Evolutionary conservation across 495 filamentous ascomycete species (phyloP).

Genomic region (Tuber borchii): DNA sequence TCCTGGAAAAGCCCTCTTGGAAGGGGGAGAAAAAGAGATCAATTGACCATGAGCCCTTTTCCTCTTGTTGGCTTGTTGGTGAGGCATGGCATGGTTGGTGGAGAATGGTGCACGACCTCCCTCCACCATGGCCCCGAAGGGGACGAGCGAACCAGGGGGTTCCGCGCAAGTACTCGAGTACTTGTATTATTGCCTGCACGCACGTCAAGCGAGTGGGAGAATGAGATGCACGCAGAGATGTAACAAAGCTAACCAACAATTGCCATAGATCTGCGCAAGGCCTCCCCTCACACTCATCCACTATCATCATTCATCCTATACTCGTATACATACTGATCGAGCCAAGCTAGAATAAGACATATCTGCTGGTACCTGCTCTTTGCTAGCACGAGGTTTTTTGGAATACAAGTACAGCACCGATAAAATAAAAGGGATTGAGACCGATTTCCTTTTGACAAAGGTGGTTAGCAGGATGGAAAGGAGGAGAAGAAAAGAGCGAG

Average conservation of each 20-base stretch:
- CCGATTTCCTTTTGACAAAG: background rate
- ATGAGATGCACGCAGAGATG: constrained; percentile 39
- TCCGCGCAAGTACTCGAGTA: constrained; percentile 1
- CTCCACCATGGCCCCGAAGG: constrained; percentile 26
- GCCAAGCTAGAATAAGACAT: constrained; percentile 8
- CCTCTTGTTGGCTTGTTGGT: constrained; percentile 34
- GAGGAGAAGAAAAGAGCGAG: background rate
- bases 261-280: constrained; percentile 36
- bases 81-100: constrained; percentile 27
- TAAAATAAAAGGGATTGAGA: background rate
- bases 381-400: constrained; percentile 9
- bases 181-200: constrained; percentile 23
- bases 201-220: constrained; percentile 36
- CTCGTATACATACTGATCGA: background rate
- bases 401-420: background rate
- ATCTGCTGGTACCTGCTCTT: constrained; percentile 25
- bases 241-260: constrained; percentile 24
- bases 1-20: constrained; percentile 16
- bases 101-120: constrained; percentile 11
- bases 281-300: constrained; percentile 27
- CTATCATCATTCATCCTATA: constrained; percentile 11
- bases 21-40: constrained; percentile 28
- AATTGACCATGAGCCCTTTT: constrained; percentile 15
- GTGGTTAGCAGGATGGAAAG: background rate
- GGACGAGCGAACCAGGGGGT: constrained; percentile 32